A percentile compares a stretch with the other conserved stretches of the same genome.
Conservation (phyloP, 345 rosid species). For the Acer campestre region DNA sequence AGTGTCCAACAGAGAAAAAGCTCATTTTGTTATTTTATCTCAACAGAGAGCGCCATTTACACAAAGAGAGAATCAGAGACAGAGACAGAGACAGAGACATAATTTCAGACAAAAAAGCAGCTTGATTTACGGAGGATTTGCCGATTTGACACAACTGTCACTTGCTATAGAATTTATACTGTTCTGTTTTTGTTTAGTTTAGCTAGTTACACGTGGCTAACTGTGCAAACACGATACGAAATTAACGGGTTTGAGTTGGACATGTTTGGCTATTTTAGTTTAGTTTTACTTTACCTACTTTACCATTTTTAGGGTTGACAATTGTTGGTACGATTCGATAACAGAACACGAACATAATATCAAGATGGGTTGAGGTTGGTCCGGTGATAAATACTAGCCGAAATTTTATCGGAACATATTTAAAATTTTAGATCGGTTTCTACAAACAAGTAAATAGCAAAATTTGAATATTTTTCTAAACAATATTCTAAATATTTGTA, state of each 20-base stretch:
- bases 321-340: too few species aligned
- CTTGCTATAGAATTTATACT: not conserved
- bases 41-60: not conserved
- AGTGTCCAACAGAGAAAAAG: constrained; percentile 20
- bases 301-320: too few species aligned
- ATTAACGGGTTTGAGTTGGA: too few species aligned
- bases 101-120: not conserved
- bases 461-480: not conserved
- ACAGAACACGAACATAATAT: too few species aligned
- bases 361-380: accelerated
- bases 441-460: too few species aligned
- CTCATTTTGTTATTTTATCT: constrained; percentile 19
- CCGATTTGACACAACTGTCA: not conserved
- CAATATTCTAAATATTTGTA: not conserved
- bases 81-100: not conserved
- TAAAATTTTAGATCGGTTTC: too few species aligned
- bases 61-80: not conserved
- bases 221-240: too few species aligned
- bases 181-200: not conserved
- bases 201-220: not conserved
- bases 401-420: too few species aligned
- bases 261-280: too few species aligned
- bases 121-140: not conserved
- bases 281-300: too few species aligned
- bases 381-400: too few species aligned